Conservation (phyloP, 2,329 filamentous ascomycete genomes). For the Calonectria ilicicola region DNA sequence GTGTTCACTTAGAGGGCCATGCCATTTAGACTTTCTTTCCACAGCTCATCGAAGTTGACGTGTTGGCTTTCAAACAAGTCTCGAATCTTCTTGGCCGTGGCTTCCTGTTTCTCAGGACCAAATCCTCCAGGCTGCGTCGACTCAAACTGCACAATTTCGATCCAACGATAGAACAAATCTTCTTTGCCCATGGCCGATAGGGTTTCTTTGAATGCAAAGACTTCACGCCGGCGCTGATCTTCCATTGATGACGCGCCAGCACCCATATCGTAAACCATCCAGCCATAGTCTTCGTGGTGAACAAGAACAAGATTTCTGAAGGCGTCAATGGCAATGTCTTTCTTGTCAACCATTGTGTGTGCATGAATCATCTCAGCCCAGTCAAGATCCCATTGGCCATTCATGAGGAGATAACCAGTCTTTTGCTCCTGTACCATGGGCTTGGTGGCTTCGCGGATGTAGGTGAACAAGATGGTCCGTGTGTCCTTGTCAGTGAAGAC, state of each 20-base stretch:
- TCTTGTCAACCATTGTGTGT: constrained; percentile 75
- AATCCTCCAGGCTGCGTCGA: constrained; percentile 84
- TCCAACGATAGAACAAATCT: constrained; percentile 90
- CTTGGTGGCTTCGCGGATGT: constrained; percentile 77
- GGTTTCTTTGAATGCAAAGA: constrained; percentile 83
- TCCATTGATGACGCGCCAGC: constrained; percentile 64
- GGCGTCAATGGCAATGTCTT: constrained; percentile 70
- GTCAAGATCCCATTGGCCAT: constrained; percentile 88
- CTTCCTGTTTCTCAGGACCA: constrained; percentile 77
- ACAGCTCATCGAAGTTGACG: constrained; percentile 86
- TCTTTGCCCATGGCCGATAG: constrained; percentile 85
- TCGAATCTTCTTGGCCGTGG: constrained; percentile 79
- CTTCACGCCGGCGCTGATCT: constrained; percentile 76
- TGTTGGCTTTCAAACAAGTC: constrained; percentile 79
- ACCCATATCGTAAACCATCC: constrained; percentile 71
- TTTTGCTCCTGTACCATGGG: constrained; percentile 76
- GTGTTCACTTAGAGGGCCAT: neutral
- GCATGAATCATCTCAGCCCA: constrained; percentile 84
- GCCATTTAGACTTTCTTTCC: constrained; percentile 65
- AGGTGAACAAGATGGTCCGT: constrained; percentile 69
- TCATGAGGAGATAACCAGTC: constrained; percentile 90
- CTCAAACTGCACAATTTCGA: constrained; percentile 92
- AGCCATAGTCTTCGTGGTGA: constrained; percentile 75
- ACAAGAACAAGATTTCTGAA: constrained; percentile 80
- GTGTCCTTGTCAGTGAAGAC: constrained; percentile 64